These are phyloP conservation scores for Trichocomaceae sp. DNA, from an alignment of 2,329 filamentous ascomycete genomes.

Conservation along the genomic window DNA sequence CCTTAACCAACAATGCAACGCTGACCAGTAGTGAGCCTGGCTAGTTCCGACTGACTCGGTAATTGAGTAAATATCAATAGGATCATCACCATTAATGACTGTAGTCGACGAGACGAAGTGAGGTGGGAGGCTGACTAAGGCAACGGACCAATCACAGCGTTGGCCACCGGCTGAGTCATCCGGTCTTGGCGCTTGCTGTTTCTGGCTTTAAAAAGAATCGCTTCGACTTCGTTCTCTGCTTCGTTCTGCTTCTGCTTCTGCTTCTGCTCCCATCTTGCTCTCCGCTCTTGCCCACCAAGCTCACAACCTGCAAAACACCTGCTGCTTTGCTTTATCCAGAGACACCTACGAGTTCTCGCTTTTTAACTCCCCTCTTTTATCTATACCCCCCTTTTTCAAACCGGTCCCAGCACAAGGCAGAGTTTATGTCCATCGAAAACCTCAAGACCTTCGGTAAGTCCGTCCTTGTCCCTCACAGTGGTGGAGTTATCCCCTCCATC, in stretches of 20 bases:
- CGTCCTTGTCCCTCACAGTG: slow-evolving; percentile 22
- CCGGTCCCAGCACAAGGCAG: slow-evolving; percentile 57
- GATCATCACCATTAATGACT: too few relatives aligned
- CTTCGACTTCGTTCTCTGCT: not conserved
- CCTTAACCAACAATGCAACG: too few relatives aligned
- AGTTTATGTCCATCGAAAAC: slow-evolving; percentile 99
- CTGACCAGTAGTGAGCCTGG: not conserved
- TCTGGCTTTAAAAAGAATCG: slow-evolving; percentile 1
- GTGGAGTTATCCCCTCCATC: slow-evolving; percentile 16
- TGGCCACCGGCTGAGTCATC: slow-evolving; percentile 16
- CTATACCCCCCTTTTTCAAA: slow-evolving; percentile 33
- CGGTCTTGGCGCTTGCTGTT: slow-evolving; percentile 15
- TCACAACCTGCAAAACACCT: slow-evolving; percentile 15
- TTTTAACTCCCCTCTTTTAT: slow-evolving; percentile 17
- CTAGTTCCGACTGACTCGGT: too few relatives aligned
- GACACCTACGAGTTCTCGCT: slow-evolving; percentile 30
- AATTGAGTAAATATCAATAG: too few relatives aligned
- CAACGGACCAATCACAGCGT: slow-evolving; percentile 10
- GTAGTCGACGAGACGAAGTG: too few relatives aligned
- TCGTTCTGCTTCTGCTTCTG: too few relatives aligned
- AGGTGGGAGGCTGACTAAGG: not conserved
- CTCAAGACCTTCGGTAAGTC: slow-evolving; percentile 85
- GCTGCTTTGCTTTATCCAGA: slow-evolving; percentile 13
- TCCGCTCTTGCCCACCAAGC: slow-evolving; percentile 15
- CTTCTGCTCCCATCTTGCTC: too few relatives aligned